Conservation (phyloP, 2,329 filamentous ascomycete genomes). For the Apiospora rasikravindrae region DNA sequence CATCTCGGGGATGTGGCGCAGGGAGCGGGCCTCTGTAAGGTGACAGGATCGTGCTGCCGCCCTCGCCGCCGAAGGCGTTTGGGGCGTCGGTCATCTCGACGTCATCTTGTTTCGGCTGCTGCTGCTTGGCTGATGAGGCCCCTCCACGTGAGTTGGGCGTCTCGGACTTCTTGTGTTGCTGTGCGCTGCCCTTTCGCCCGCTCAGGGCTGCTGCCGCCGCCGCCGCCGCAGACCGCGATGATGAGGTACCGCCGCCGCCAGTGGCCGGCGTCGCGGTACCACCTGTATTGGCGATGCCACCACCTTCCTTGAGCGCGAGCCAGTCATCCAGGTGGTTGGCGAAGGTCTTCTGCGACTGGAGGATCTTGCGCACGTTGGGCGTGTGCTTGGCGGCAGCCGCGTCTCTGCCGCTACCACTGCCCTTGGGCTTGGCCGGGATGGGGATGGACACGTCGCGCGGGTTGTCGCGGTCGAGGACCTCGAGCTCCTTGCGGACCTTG, state of each 20-base stretch:
- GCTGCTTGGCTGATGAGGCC: constrained; percentile 6
- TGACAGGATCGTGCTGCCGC: constrained; percentile 16
- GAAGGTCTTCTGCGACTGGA: constrained; percentile 83
- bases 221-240: constrained; percentile 27
- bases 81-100: constrained; percentile 49
- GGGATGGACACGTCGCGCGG: constrained; percentile 74
- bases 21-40: constrained; percentile 35
- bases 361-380: constrained; percentile 74
- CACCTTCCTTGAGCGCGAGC: constrained; percentile 60
- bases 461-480: constrained; percentile 82
- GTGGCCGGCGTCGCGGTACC: constrained; percentile 34
- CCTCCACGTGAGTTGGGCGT: neutral
- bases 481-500: constrained; percentile 80
- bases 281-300: neutral
- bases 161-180: neutral
- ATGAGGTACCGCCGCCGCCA: constrained; percentile 30
- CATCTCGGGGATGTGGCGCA: constrained; percentile 52
- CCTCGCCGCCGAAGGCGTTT: constrained; percentile 19
- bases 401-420: constrained; percentile 35
- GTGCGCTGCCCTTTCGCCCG: constrained; percentile 20
- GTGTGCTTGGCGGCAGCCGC: constrained; percentile 60
- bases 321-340: constrained; percentile 83
- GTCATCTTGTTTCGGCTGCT: constrained; percentile 36
- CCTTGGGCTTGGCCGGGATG: constrained; percentile 61
- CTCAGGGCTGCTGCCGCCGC: constrained; percentile 20